A percentile compares a stretch with the other conserved stretches of the same genome.
These are phyloP conservation scores for Picochlorum sp. DNA, from an alignment of 139 green algal genomes.

Conservation along the genomic window DNA sequence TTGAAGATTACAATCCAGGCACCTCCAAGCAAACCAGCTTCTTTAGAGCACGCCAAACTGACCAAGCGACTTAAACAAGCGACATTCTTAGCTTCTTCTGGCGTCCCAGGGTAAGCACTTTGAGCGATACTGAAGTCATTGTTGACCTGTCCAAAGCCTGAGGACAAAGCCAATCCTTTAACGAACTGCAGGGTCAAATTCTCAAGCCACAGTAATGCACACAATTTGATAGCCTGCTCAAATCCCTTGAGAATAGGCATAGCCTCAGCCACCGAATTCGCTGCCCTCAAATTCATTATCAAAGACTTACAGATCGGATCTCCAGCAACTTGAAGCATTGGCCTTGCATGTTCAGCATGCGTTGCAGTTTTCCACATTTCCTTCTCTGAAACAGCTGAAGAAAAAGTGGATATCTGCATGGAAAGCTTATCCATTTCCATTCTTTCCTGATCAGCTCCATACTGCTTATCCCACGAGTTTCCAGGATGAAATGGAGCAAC, in stretches of 20 bases:
- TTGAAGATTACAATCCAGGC: conserved; percentile 68
- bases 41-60: conserved; percentile 36
- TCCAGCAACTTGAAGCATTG: conserved; percentile 72
- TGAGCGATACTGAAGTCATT: neutral
- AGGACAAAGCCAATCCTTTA: conserved; percentile 31
- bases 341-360: conserved; percentile 66
- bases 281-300: conserved; percentile 27
- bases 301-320: conserved; percentile 41
- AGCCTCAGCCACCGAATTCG: conserved; percentile 15
- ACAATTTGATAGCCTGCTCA: conserved; percentile 41
- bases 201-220: conserved; percentile 56
- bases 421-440: conserved; percentile 8
- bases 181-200: conserved; percentile 43
- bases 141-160: conserved; percentile 2
- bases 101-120: neutral
- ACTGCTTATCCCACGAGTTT: conserved; percentile 44
- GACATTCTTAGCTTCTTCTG: conserved; percentile 42
- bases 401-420: conserved; percentile 22
- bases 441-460: conserved; percentile 46
- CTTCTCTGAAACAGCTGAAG: conserved; percentile 9
- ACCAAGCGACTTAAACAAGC: conserved; percentile 55
- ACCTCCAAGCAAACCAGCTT: conserved; percentile 58
- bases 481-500: conserved; percentile 35
- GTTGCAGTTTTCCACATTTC: conserved; percentile 63
- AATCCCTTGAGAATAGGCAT: conserved; percentile 35